Conservation (phyloP, 257 asterid species). For the Fraxinus cuspidata region DNA sequence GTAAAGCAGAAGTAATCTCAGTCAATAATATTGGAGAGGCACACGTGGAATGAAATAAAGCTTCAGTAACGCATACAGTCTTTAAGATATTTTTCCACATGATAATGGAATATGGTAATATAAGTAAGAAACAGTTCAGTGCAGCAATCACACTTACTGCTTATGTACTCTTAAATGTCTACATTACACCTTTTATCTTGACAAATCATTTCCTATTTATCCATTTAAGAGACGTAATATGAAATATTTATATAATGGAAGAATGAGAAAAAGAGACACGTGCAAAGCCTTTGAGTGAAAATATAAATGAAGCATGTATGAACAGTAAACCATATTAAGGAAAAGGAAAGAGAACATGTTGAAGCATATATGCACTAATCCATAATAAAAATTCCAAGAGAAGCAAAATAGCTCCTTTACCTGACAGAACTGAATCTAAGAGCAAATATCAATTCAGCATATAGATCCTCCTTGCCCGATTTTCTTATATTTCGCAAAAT, state of each 20-base stretch:
- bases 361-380: constrained; percentile 17
- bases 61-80: constrained; percentile 15
- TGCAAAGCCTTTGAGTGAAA: constrained; percentile 17
- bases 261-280: background rate
- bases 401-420: constrained; percentile 40
- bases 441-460: constrained; percentile 70
- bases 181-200: constrained; percentile 7
- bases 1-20: constrained; percentile 10
- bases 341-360: background rate
- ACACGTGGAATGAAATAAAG: constrained; percentile 16
- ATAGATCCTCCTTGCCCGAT: constrained; percentile 81
- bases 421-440: constrained; percentile 75
- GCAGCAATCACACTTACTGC: constrained; percentile 22
- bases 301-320: constrained; percentile 4
- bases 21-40: background rate
- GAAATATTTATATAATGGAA: background rate
- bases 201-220: constrained; percentile 7
- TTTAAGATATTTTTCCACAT: background rate
- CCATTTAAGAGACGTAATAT: constrained; percentile 6
- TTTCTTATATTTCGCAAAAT: constrained; percentile 66
- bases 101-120: constrained; percentile 20
- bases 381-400: constrained; percentile 19
- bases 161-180: constrained; percentile 7
- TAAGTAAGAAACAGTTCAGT: background rate
- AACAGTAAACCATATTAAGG: background rate